Conservation (phyloP, 2,329 filamentous ascomycete species). For the Trichoderma endophyticum region DNA sequence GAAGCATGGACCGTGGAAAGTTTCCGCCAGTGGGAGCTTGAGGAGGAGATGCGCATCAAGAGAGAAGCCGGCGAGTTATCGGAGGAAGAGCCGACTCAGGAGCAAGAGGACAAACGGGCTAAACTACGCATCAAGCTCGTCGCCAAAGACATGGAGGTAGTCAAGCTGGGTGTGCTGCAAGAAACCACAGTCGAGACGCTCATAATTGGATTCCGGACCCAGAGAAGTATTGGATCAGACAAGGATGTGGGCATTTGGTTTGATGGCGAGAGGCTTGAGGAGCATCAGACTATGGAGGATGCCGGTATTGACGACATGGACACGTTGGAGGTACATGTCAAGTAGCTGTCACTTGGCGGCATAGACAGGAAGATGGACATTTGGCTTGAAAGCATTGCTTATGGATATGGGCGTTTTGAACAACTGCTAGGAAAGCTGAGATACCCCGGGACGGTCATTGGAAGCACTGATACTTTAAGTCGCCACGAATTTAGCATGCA, state of each 20-base stretch:
- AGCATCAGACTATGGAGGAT: conserved; percentile 57
- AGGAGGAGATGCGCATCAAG: conserved; percentile 47
- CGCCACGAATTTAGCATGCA: neutral
- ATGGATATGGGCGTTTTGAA: conserved; percentile 16
- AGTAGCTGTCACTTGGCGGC: conserved; percentile 32
- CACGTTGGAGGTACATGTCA: conserved; percentile 69
- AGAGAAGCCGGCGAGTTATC: conserved; percentile 40
- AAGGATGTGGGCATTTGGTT: conserved; percentile 62
- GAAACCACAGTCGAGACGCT: conserved; percentile 62
- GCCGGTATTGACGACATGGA: conserved; percentile 74
- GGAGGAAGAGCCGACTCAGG: conserved; percentile 31
- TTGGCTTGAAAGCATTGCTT: conserved; percentile 3
- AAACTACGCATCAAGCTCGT: conserved; percentile 54
- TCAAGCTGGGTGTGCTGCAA: conserved; percentile 50
- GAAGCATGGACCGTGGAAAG: conserved; percentile 72
- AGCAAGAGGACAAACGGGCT: conserved; percentile 27
- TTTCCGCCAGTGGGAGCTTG: conserved; percentile 48
- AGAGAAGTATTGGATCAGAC: conserved; percentile 48
- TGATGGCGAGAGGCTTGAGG: conserved; percentile 70
- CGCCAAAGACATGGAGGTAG: conserved; percentile 47
- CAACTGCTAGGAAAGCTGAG: conserved; percentile 25
- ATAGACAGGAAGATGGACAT: neutral
- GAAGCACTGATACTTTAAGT: neutral
- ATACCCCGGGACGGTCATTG: conserved; percentile 27
- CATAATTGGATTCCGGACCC: conserved; percentile 57